Evolutionary conservation across 176 grass and related monocot species (phyloP), one percentile per base, ranked within the genome.

Genomic region (Tuctoria greenei): DNA sequence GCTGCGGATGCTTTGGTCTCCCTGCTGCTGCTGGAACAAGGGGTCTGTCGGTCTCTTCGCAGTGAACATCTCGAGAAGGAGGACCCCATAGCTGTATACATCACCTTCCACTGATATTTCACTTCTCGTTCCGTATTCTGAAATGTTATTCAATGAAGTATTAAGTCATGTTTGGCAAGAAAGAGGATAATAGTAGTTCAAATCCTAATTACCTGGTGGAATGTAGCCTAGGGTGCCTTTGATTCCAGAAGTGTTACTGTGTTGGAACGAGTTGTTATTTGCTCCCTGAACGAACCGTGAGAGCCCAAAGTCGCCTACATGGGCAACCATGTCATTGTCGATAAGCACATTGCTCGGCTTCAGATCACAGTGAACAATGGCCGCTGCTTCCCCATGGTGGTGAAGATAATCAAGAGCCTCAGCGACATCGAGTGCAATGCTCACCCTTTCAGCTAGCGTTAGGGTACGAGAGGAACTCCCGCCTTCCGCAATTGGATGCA

Each of bases 1-100:
- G 14, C 61, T 10, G 13, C 13, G 20, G 74, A 77, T 64, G 61
- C 44, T 91, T 37, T 61, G 69, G 3, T 57, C 69, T 16, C 65
- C 75, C n/a, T n/a, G n/a, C n/a, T n/a, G n/a, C n/a, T n/a, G n/a
- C 25, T 68, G 79, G 63, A 75, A 76, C 43, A 61, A 82, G 7
- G 79, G 66, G 54, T 83, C 81, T 2, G 49, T 91, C 45, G 76
- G 81, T 10, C 72, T 72, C 79, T 72, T 80, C 47, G 76, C 84
- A 10, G 84, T 87, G 79, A 91, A 83, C 49, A 84, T 80, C 51
- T 87, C 81, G n/a, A 91, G 84, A 46, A 87, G 39, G 61, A 91
- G 84, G 61, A 87, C 39, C 3, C 88, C 88, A 46, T 87, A 91
- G 64, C 88, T 84, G 66, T 91, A 87, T 13, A 84, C 51, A 50